Conservation (phyloP, 2,329 filamentous ascomycete genomes). For the Blastomyces gilchristii region DNA sequence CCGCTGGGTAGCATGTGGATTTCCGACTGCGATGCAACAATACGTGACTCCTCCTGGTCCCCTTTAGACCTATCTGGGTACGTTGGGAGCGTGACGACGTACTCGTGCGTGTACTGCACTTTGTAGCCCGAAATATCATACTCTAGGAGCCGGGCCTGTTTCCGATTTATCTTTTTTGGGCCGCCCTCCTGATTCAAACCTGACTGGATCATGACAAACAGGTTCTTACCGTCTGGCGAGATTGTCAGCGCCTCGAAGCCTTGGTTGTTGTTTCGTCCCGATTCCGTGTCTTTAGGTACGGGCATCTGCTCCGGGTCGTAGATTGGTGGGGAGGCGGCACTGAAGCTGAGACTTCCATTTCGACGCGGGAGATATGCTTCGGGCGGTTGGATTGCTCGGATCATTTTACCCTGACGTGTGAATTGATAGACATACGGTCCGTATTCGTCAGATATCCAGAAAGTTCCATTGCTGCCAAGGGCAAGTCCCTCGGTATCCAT, state of each 20-base stretch:
- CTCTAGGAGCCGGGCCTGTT: slow-evolving; percentile 52
- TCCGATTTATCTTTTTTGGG: slow-evolving; percentile 43
- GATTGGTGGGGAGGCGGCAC: slow-evolving; percentile 51
- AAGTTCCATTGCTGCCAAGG: slow-evolving; percentile 48
- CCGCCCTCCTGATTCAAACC: slow-evolving; percentile 55
- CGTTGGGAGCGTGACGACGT: slow-evolving; percentile 54
- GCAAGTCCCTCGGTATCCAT: slow-evolving; percentile 59
- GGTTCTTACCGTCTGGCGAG: slow-evolving; percentile 51
- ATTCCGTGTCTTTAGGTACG: slow-evolving; percentile 47
- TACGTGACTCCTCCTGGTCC: slow-evolving; percentile 39
- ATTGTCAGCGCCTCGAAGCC: slow-evolving; percentile 61
- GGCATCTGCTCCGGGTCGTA: slow-evolving; percentile 44
- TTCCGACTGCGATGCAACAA: slow-evolving; percentile 57
- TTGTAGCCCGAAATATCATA: slow-evolving; percentile 47
- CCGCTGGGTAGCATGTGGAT: slow-evolving; percentile 53
- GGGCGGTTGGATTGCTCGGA: slow-evolving; percentile 54
- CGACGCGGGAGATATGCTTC: slow-evolving; percentile 54
- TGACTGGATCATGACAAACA: slow-evolving; percentile 58
- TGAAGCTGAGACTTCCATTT: slow-evolving; percentile 53
- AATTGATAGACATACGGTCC: slow-evolving; percentile 63
- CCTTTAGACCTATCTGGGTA: slow-evolving; percentile 44
- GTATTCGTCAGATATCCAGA: slow-evolving; percentile 63
- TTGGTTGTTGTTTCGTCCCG: slow-evolving; percentile 61
- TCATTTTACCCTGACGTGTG: slow-evolving; percentile 47
- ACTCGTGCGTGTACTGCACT: slow-evolving; percentile 49